These are phyloP conservation scores for Chrysochromulina tobinii DNA, from an alignment of 78 protist genomes.

Conservation along the genomic window DNA sequence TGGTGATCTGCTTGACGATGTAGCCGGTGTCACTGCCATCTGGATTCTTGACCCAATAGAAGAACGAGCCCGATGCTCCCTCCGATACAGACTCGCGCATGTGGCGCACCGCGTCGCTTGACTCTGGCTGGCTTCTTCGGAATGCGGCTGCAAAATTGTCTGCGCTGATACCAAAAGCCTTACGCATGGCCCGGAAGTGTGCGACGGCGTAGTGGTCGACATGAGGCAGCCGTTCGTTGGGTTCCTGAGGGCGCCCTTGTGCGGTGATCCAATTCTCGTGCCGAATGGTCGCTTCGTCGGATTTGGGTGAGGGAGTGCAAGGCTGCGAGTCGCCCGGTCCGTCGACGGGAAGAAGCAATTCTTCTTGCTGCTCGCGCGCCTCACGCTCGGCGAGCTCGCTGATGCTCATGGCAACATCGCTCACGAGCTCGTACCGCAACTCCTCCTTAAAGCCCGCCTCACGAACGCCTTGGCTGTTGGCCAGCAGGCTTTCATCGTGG, in stretches of 20 bases:
- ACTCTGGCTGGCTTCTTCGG: not conserved
- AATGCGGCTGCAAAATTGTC: not conserved
- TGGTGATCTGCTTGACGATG: slow-evolving; percentile 16
- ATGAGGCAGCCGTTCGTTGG: not conserved
- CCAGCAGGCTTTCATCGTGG: no score
- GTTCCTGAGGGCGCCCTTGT: no score
- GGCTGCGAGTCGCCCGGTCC: no score
- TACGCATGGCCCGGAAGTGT: not conserved
- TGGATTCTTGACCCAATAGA: not conserved
- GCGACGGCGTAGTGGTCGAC: slow-evolving; percentile 13
- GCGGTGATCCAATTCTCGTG: no score
- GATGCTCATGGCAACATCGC: not conserved
- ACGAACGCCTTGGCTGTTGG: not conserved
- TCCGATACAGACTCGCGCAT: not conserved
- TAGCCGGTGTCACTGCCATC: slow-evolving; percentile 10
- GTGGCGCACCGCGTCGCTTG: not conserved
- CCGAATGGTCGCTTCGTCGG: no score
- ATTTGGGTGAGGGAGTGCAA: no score
- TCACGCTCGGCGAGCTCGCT: slow-evolving; percentile 10
- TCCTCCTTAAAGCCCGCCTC: slow-evolving; percentile 16
- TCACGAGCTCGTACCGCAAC: slow-evolving; percentile 8
- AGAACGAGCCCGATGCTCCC: not conserved
- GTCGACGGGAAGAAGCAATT: no score
- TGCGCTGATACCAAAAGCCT: not conserved
- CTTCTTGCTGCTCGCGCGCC: not conserved